Conservation (phyloP, 2,329 filamentous ascomycete genomes). For the Paraconiothyrium brasiliense region DNA sequence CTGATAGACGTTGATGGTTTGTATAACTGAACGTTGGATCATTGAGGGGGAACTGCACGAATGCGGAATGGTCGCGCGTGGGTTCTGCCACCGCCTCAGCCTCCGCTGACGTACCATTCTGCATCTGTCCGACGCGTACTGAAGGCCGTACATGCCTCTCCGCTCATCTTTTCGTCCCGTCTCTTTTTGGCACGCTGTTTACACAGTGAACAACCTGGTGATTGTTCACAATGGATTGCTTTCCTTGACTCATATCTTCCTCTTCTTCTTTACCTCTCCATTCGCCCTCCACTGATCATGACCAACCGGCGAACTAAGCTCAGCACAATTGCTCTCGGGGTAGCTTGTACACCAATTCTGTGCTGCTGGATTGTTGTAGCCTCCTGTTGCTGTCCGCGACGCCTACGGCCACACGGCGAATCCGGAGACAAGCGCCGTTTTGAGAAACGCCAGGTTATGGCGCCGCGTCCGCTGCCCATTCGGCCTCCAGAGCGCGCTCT, state of each 20-base stretch:
- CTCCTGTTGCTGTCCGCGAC: slow-evolving; percentile 31
- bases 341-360: slow-evolving; percentile 30
- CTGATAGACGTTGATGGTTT: too few species aligned
- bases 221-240: slow-evolving; percentile 10
- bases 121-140: too few species aligned
- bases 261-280: not conserved
- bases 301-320: slow-evolving; percentile 18
- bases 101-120: too few species aligned
- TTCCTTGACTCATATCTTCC: slow-evolving; percentile 1
- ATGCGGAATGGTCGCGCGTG: too few species aligned
- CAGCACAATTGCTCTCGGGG: slow-evolving; percentile 23
- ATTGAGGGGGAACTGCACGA: too few species aligned
- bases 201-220: not conserved
- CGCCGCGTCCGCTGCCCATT: slow-evolving; percentile 29
- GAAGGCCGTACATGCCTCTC: too few species aligned
- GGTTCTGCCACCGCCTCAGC: too few species aligned
- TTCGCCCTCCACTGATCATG: slow-evolving; percentile 15
- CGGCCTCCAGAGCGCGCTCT: slow-evolving; percentile 26
- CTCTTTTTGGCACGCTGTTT: not conserved
- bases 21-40: too few species aligned
- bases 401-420: slow-evolving; percentile 22
- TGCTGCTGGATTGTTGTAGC: slow-evolving; percentile 30
- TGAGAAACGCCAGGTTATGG: slow-evolving; percentile 30
- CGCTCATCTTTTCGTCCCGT: not conserved
- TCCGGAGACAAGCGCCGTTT: slow-evolving; percentile 34